phyloP scores from a whole-genome alignment of 2,329 filamentous ascomycete species.

The Aspergillus sp. region DNA sequence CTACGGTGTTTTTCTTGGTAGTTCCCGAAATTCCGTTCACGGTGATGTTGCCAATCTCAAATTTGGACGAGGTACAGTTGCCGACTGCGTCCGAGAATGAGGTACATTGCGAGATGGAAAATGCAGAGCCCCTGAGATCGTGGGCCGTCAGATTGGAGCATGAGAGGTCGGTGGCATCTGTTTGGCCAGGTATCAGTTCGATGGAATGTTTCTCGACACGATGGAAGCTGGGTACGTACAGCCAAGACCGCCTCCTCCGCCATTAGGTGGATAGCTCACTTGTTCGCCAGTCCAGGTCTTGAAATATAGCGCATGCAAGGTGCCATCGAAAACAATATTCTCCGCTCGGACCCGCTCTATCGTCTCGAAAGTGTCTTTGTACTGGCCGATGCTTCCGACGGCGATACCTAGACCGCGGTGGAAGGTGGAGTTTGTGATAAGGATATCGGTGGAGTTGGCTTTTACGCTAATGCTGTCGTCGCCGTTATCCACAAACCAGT shows the following conservation, averaged over 20 bases:
- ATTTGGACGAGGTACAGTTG: conserved; percentile 42
- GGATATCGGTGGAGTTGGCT: conserved; percentile 57
- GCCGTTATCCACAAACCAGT: conserved; percentile 53
- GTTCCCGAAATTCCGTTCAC: conserved; percentile 22
- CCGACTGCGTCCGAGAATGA: conserved; percentile 35
- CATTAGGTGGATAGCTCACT: conserved; percentile 56
- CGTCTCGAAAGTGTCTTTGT: conserved; percentile 48
- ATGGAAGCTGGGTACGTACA: conserved; percentile 38
- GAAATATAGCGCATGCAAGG: conserved; percentile 50
- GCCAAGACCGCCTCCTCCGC: conserved; percentile 57
- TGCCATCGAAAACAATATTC: conserved; percentile 50
- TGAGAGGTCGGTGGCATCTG: conserved; percentile 35
- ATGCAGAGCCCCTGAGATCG: conserved; percentile 28
- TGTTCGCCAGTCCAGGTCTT: conserved; percentile 60
- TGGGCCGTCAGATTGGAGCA: conserved; percentile 36
- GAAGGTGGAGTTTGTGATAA: conserved; percentile 51
- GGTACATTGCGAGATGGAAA: conserved; percentile 44
- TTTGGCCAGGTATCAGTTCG: background rate
- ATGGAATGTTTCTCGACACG: background rate
- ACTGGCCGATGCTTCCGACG: conserved; percentile 59
- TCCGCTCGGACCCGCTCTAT: conserved; percentile 51
- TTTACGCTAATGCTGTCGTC: conserved; percentile 58
- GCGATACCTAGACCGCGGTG: conserved; percentile 55
- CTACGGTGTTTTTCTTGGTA: conserved; percentile 17
- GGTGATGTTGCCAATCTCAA: conserved; percentile 39